Evolutionary conservation across 2,329 filamentous ascomycete genomes (phyloP).

Genomic region (Aureobasidium musti): DNA sequence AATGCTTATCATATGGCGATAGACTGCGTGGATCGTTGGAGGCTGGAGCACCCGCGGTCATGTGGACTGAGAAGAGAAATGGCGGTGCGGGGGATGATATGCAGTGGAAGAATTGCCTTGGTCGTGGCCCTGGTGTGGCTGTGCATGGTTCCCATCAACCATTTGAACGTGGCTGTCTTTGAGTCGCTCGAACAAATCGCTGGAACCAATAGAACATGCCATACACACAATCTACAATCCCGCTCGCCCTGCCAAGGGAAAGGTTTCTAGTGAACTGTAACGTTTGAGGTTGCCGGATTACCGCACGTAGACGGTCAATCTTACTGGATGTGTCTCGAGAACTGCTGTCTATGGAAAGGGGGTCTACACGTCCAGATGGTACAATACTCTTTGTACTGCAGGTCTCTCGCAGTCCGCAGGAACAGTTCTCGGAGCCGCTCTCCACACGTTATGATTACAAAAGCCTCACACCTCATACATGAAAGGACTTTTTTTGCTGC

Average conservation of each 20-base stretch:
- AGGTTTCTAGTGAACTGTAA: neutral
- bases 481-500: neutral
- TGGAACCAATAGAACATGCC: conserved; percentile 15
- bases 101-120: conserved; percentile 10
- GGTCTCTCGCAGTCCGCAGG: conserved; percentile 1
- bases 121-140: conserved; percentile 7
- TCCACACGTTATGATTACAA: conserved; percentile 1
- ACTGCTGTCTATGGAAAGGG: neutral
- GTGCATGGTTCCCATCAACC: conserved; percentile 7
- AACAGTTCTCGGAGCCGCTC: neutral
- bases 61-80: conserved; percentile 1
- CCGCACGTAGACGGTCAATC: neutral
- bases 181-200: neutral
- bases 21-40: neutral
- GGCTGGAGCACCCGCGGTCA: neutral
- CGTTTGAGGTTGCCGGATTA: neutral
- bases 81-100: neutral
- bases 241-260: neutral
- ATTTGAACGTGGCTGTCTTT: conserved; percentile 1
- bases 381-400: conserved; percentile 7
- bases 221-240: neutral
- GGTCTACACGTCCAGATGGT: conserved; percentile 8
- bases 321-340: neutral
- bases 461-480: conserved; percentile 14
- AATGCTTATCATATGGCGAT: neutral